phyloP scores from a whole-genome alignment of 1,139 yeast species.

The Casaregolazyma lundiana region DNA sequence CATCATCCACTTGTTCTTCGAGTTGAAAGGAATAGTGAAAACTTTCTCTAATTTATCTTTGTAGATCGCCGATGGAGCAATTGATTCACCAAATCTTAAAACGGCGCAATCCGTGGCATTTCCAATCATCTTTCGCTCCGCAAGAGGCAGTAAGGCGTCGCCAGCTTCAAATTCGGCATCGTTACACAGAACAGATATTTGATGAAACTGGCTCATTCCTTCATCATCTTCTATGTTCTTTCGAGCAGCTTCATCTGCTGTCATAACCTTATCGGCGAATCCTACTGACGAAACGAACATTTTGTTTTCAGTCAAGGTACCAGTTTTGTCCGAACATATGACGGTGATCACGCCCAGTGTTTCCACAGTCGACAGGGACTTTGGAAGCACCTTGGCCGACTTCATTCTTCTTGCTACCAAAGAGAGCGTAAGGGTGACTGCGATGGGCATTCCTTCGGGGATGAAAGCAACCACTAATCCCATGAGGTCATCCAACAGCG shows the following conservation, averaged over 20 bases:
- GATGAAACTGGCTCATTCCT: slow-evolving; percentile 15
- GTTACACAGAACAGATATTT: slow-evolving; percentile 37
- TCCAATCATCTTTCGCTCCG: slow-evolving; percentile 36
- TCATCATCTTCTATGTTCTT: slow-evolving; percentile 12
- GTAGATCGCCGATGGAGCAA: slow-evolving; percentile 9
- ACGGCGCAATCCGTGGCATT: slow-evolving; percentile 51
- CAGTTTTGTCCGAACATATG: slow-evolving; percentile 52
- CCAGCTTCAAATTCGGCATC: slow-evolving; percentile 35
- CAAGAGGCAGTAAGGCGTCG: slow-evolving; percentile 20
- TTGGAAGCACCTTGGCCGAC: slow-evolving; percentile 42
- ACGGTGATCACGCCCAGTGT: slow-evolving; percentile 51
- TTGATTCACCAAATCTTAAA: slow-evolving; percentile 36
- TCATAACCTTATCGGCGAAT: slow-evolving; percentile 16
- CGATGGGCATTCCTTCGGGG: slow-evolving; percentile 54
- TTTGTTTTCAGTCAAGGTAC: slow-evolving; percentile 49
- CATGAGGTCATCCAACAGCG: slow-evolving; percentile 36
- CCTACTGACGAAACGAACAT: slow-evolving; percentile 47
- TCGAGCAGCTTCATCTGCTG: slow-evolving; percentile 21
- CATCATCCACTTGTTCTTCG: slow-evolving; percentile 48
- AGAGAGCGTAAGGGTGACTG: slow-evolving; percentile 48
- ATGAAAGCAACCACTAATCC: slow-evolving; percentile 49
- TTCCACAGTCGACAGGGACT: slow-evolving; percentile 68
- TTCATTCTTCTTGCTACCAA: slow-evolving; percentile 49
- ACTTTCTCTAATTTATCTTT: slow-evolving; percentile 10
- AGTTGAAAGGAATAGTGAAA: slow-evolving; percentile 39